phyloP scores from a whole-genome alignment of 352 stramenopile species.

The Thraustochytrium sp. region DNA sequence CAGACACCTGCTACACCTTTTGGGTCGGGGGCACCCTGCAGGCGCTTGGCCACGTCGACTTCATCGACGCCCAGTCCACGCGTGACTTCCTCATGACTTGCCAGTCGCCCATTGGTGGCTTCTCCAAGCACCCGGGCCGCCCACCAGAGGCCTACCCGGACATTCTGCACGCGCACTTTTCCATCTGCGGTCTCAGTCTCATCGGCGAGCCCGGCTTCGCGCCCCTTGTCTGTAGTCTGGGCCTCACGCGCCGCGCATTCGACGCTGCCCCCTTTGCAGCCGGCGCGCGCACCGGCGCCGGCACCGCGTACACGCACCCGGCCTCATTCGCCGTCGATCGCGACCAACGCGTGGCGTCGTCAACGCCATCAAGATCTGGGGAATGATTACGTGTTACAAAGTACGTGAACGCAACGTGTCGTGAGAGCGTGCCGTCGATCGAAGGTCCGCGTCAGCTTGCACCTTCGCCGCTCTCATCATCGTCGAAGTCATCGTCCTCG shows the following conservation, averaged over 20 bases:
- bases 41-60: conserved; percentile 64
- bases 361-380: too few relatives aligned
- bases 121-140: conserved; percentile 68
- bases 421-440: too few relatives aligned
- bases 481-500: too few relatives aligned
- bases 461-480: too few relatives aligned
- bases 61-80: conserved; percentile 67
- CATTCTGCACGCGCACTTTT: conserved; percentile 84
- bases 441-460: too few relatives aligned
- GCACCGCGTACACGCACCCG: too few relatives aligned
- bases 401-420: too few relatives aligned
- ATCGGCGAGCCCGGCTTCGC: conserved; percentile 51
- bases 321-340: too few relatives aligned
- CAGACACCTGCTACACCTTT: conserved; percentile 83
- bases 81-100: conserved; percentile 71
- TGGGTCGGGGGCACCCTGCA: conserved; percentile 80
- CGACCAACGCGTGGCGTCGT: too few relatives aligned
- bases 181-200: conserved; percentile 77
- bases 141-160: conserved; percentile 59
- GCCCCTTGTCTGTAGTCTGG: conserved; percentile 32
- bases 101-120: conserved; percentile 70
- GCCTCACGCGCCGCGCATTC: not conserved
- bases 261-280: not conserved
- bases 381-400: too few relatives aligned
- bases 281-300: too few relatives aligned